phyloP scores from a whole-genome alignment of 768 basidiomycete species.

The Suillus subluteus region DNA sequence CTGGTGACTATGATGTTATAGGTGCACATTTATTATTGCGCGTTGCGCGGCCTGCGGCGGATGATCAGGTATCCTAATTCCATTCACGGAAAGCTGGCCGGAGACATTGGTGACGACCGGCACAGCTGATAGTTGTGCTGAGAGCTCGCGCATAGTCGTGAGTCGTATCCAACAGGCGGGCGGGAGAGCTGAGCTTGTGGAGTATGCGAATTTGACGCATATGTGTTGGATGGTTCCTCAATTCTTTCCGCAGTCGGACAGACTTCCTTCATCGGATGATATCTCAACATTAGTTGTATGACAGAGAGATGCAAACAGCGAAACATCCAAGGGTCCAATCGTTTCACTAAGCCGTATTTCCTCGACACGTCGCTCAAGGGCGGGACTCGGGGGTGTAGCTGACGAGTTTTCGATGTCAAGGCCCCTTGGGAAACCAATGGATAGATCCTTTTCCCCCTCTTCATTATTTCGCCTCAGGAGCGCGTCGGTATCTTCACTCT shows the following conservation, averaged over 20 bases:
- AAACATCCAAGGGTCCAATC: conserved; percentile 2
- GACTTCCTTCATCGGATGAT: neutral
- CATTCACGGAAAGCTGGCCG: too few relatives aligned
- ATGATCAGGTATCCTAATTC: too few relatives aligned
- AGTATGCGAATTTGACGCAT: conserved; percentile 30
- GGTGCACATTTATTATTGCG: too few relatives aligned
- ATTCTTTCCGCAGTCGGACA: conserved; percentile 10
- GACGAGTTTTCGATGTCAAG: conserved; percentile 20
- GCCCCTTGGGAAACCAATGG: too few relatives aligned
- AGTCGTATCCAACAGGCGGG: conserved; percentile 5
- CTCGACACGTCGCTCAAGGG: conserved; percentile 6
- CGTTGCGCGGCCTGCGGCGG: too few relatives aligned
- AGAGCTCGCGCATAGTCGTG: conserved; percentile 18
- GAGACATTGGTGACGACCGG: conserved; percentile 25
- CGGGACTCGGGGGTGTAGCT: conserved; percentile 3
- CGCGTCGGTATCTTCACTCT: conserved; percentile 5
- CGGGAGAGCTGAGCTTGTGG: conserved; percentile 24
- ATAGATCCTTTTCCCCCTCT: neutral
- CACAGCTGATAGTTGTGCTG: conserved; percentile 17
- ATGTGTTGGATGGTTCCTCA: conserved; percentile 24
- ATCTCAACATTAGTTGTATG: neutral
- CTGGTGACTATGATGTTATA: too few relatives aligned
- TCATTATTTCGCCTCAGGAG: neutral
- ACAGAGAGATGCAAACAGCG: neutral
- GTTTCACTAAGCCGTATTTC: neutral